These are phyloP conservation scores for Aspergillus pseudotamarii DNA, from an alignment of 2,329 filamentous ascomycete species.

Conservation along the genomic window DNA sequence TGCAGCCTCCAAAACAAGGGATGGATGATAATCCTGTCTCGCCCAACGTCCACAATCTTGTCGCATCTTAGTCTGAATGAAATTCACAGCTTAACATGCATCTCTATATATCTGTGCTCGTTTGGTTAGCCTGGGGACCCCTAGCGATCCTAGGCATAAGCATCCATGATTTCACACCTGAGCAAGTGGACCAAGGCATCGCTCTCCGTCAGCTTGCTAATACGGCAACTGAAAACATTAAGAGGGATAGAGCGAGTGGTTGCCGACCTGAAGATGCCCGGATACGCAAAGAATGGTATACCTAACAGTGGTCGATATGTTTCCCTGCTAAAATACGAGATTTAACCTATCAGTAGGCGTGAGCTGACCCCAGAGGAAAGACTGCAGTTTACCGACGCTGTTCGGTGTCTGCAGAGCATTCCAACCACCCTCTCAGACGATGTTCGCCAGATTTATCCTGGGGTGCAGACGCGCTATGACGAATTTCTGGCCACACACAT, in stretches of 20 bases:
- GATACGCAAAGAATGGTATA: neutral
- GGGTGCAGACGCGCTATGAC: conserved; percentile 1
- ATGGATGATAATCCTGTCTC: too few relatives aligned
- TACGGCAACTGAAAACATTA: neutral
- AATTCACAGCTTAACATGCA: neutral
- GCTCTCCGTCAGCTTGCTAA: neutral
- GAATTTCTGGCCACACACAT: conserved; percentile 6
- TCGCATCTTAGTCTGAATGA: rapidly evolving
- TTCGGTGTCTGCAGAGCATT: conserved; percentile 10
- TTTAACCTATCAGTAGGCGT: neutral
- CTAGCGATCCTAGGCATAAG: neutral
- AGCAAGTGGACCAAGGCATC: neutral
- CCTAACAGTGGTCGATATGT: neutral
- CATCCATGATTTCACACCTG: neutral
- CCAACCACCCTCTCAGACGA: conserved; percentile 1
- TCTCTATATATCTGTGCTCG: too few relatives aligned
- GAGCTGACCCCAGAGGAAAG: neutral
- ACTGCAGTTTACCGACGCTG: neutral
- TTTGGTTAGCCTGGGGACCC: neutral
- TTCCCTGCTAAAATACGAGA: neutral
- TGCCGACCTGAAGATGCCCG: neutral
- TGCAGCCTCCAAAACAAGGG: neutral
- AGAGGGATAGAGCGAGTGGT: neutral
- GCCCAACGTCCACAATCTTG: too few relatives aligned
- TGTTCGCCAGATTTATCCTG: conserved; percentile 1